Evolutionary conservation across 2,329 filamentous ascomycete genomes (phyloP).

Genomic region (Shiraia sp.): DNA sequence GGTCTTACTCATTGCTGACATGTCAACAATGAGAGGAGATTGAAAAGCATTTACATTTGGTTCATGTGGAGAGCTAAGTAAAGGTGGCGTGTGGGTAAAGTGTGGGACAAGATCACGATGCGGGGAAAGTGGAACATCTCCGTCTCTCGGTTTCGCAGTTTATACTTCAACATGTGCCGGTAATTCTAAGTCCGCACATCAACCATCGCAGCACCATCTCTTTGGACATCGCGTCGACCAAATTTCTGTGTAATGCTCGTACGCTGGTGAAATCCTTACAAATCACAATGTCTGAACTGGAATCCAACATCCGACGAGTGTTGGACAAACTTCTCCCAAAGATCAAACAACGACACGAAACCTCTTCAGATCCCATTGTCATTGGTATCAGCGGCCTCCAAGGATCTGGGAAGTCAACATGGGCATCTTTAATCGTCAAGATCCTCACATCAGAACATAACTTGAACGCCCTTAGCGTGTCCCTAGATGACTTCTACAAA

Average conservation of each 20-base stretch:
- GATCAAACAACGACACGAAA: slow-evolving; percentile 22
- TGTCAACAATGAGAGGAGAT: too few relatives aligned
- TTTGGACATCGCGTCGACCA: too few relatives aligned
- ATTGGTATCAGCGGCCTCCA: slow-evolving; percentile 90
- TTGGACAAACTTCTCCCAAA: slow-evolving; percentile 34
- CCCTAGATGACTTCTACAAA: slow-evolving; percentile 85
- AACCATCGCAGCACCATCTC: too few relatives aligned
- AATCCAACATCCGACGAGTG: slow-evolving; percentile 32
- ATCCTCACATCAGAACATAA: slow-evolving; percentile 27
- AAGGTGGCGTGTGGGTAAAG: too few relatives aligned
- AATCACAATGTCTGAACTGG: slow-evolving; percentile 27
- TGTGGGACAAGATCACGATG: too few relatives aligned
- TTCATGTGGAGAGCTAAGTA: too few relatives aligned
- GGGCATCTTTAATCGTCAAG: slow-evolving; percentile 57
- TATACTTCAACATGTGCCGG: too few relatives aligned
- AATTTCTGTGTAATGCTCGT: background rate
- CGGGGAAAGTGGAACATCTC: too few relatives aligned
- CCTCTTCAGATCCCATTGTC: slow-evolving; percentile 69
- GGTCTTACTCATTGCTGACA: too few relatives aligned
- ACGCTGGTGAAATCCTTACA: background rate
- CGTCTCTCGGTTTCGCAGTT: too few relatives aligned
- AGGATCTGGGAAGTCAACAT: slow-evolving; percentile 88
- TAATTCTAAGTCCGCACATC: too few relatives aligned
- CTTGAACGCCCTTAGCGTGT: slow-evolving; percentile 37
- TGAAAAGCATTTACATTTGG: too few relatives aligned